phyloP scores from a whole-genome alignment of 495 filamentous ascomycete genomes.

The Rusavskia elegans region DNA sequence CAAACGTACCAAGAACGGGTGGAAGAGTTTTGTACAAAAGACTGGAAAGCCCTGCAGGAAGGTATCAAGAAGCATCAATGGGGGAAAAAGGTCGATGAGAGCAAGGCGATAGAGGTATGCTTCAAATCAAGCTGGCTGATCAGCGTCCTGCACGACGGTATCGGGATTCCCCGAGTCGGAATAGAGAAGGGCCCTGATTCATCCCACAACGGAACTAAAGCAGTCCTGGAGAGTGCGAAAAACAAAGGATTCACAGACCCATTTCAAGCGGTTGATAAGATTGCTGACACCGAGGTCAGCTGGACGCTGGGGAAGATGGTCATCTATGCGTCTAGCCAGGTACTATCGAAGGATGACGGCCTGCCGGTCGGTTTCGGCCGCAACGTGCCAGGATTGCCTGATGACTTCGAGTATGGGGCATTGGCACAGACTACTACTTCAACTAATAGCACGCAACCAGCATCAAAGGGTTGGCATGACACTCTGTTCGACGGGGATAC shows the following conservation, averaged over 20 bases:
- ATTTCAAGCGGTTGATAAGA: slow-evolving; percentile 89
- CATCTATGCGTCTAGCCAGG: slow-evolving; percentile 84
- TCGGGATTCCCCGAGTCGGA: slow-evolving; percentile 82
- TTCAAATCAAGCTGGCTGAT: slow-evolving; percentile 98
- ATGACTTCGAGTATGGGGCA: slow-evolving; percentile 79
- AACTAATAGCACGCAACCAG: slow-evolving; percentile 23
- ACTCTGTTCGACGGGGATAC: slow-evolving; percentile 42
- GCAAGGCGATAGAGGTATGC: slow-evolving; percentile 70
- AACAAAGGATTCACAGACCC: slow-evolving; percentile 71
- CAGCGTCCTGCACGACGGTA: slow-evolving; percentile 87
- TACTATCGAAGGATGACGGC: slow-evolving; percentile 41
- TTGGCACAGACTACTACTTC: slow-evolving; percentile 27
- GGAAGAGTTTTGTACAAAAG: slow-evolving; percentile 65
- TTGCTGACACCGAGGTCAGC: slow-evolving; percentile 83
- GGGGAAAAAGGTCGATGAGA: slow-evolving; percentile 61
- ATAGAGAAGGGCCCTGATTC: slow-evolving; percentile 40
- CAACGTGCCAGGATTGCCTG: slow-evolving; percentile 51
- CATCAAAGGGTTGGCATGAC: slow-evolving; percentile 53
- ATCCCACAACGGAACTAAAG: slow-evolving; percentile 58
- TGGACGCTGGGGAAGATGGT: slow-evolving; percentile 98
- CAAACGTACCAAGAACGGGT: slow-evolving; percentile 79
- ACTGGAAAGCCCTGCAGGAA: slow-evolving; percentile 59
- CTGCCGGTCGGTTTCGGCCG: slow-evolving; percentile 83
- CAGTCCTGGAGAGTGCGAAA: slow-evolving; percentile 50
- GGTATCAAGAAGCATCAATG: slow-evolving; percentile 48